These are phyloP conservation scores for Penicillium hesseltinei DNA, from an alignment of 2,329 filamentous ascomycete genomes.

Conservation along the genomic window DNA sequence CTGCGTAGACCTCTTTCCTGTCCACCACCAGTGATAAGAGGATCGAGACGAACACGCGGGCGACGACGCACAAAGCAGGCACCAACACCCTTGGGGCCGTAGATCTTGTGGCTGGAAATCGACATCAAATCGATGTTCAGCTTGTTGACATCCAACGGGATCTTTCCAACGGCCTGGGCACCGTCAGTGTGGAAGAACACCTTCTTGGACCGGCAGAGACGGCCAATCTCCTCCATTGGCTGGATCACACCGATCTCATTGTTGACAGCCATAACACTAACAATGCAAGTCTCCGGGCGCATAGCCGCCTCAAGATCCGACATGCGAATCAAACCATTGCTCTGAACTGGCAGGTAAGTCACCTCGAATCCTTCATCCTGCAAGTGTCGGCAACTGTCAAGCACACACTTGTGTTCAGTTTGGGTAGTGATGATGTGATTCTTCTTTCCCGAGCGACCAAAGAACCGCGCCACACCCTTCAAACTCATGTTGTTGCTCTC, in stretches of 20 bases:
- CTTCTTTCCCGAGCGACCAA: slow-evolving; percentile 90
- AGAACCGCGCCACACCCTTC: slow-evolving; percentile 96
- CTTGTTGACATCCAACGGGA: slow-evolving; percentile 91
- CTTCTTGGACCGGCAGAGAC: slow-evolving; percentile 85
- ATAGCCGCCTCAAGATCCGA: slow-evolving; percentile 84
- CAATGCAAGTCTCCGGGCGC: slow-evolving; percentile 82
- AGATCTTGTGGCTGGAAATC: slow-evolving; percentile 97
- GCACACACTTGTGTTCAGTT: slow-evolving; percentile 98
- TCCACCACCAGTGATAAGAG: slow-evolving; percentile 92
- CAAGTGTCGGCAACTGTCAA: slow-evolving; percentile 94
- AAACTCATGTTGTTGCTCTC: slow-evolving; percentile 99
- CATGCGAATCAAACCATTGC: slow-evolving; percentile 80
- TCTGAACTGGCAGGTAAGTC: slow-evolving; percentile 91
- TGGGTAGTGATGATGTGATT: slow-evolving; percentile 97
- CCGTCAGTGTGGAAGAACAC: slow-evolving; percentile 97
- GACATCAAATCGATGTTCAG: slow-evolving; percentile 99
- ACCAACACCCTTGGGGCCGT: slow-evolving; percentile 94
- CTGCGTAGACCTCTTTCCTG: slow-evolving; percentile 94
- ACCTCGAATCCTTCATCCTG: slow-evolving; percentile 96
- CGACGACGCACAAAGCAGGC: slow-evolving; percentile 93
- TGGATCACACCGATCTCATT: slow-evolving; percentile 99
- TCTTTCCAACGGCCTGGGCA: slow-evolving; percentile 98
- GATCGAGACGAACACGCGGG: slow-evolving; percentile 89
- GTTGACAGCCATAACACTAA: slow-evolving; percentile 98
- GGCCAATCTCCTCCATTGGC: slow-evolving; percentile 88